These are phyloP conservation scores for Pleurotus salmoneostramineus DNA, from an alignment of 768 basidiomycete genomes.

Conservation along the genomic window DNA sequence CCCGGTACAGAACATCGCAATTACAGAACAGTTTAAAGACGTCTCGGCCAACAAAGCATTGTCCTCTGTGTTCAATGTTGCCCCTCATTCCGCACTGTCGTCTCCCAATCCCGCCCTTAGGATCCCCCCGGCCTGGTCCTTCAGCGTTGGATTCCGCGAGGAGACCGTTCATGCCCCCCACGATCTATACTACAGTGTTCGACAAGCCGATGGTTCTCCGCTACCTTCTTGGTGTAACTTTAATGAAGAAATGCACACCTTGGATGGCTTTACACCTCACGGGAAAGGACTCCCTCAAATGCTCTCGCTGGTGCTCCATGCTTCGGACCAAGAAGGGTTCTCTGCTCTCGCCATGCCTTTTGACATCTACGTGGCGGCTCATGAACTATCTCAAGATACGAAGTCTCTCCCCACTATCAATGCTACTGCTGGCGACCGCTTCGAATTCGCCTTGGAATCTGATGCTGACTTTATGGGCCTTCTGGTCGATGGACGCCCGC, in stretches of 20 bases:
- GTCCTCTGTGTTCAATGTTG: slow-evolving; percentile 71
- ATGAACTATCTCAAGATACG: slow-evolving; percentile 56
- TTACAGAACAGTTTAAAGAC: slow-evolving; percentile 52
- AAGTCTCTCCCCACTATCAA: slow-evolving; percentile 63
- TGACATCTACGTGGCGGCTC: slow-evolving; percentile 58
- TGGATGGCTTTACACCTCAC: slow-evolving; percentile 73
- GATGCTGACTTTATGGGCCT: slow-evolving; percentile 60
- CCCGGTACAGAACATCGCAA: slow-evolving; percentile 50
- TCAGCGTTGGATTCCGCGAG: slow-evolving; percentile 79
- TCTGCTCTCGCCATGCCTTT: slow-evolving; percentile 58
- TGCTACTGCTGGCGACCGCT: slow-evolving; percentile 52
- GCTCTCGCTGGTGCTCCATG: slow-evolving; percentile 56
- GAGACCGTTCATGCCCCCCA: slow-evolving; percentile 51
- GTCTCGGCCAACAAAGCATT: slow-evolving; percentile 54
- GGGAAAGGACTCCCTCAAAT: slow-evolving; percentile 33
- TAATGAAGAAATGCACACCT: slow-evolving; percentile 60
- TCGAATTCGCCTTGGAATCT: slow-evolving; percentile 50
- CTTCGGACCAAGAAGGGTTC: slow-evolving; percentile 72
- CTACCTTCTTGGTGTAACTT: slow-evolving; percentile 79
- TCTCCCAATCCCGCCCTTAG: slow-evolving; percentile 54
- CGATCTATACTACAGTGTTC: slow-evolving; percentile 59
- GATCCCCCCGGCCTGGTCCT: slow-evolving; percentile 82
- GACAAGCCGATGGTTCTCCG: slow-evolving; percentile 60
- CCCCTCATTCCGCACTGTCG: slow-evolving; percentile 53
- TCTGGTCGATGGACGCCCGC: slow-evolving; percentile 53